Percentiles rank a stretch among this genome's conserved stretches.
Evolutionary conservation across 1,284 basidiomycete genomes (phyloP).

Genomic region (Tilletiaria anomala): DNA sequence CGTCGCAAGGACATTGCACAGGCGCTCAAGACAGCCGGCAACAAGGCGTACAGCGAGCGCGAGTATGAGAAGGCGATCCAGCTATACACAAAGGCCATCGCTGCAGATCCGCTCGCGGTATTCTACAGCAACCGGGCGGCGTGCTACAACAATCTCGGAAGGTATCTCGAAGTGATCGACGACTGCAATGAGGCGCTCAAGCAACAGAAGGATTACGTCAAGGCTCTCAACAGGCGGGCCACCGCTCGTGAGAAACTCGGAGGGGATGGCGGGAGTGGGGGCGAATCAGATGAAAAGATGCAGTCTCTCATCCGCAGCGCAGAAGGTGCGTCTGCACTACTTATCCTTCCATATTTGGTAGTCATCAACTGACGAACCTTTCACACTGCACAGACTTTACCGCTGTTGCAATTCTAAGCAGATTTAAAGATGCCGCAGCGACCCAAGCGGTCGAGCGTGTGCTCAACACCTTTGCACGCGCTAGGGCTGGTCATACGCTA

Average conservation of each 20-base stretch:
- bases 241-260: conserved; percentile 68
- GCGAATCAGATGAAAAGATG: conserved; percentile 22
- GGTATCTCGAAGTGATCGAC: conserved; percentile 67
- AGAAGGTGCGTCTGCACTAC: not conserved
- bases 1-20: conserved; percentile 63
- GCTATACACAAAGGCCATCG: conserved; percentile 63
- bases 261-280: conserved; percentile 50
- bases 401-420: conserved; percentile 81
- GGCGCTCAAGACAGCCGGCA: conserved; percentile 73
- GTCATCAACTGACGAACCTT: not conserved
- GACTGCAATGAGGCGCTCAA: conserved; percentile 82
- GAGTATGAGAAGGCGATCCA: conserved; percentile 63
- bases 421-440: conserved; percentile 69
- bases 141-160: conserved; percentile 79
- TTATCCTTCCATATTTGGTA: not conserved
- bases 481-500: conserved; percentile 55
- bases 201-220: conserved; percentile 75
- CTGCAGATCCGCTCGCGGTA: conserved; percentile 80
- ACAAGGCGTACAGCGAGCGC: conserved; percentile 68
- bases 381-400: conserved; percentile 57
- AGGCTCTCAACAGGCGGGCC: conserved; percentile 85
- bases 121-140: conserved; percentile 97
- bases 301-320: conserved; percentile 12
- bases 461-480: conserved; percentile 63
- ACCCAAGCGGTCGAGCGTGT: conserved; percentile 78